Base-by-base conservation (phyloP, 2,329 filamentous ascomycete species). In the Microthyrium microscopicum region DNA sequence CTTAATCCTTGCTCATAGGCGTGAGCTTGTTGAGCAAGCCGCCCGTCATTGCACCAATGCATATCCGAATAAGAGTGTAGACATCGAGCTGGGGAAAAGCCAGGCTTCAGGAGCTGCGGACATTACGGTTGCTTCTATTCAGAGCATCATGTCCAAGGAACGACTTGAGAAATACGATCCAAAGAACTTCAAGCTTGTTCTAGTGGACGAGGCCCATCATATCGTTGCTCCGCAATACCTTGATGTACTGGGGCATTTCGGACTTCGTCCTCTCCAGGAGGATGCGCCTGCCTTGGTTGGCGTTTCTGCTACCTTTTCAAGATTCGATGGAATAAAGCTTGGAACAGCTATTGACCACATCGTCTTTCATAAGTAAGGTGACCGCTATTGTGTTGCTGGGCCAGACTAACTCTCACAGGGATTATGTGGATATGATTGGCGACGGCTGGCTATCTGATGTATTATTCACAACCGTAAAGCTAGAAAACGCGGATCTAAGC, bases 121-220 rank as follows among this genome's bases (percentile, higher is more conserved):
- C 53, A 94, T 98, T 44, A 94, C 87, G 6, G 68, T 98, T 33
- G 89, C 87, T 28, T 94, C 87, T 21, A 68, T 98, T 22, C 75
- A 78, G 47, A 94, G 82, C 52, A 73, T 98, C 44, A 71, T 66
- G 5, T 91, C 81, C 4, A 70, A 71, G 9, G 70, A 76, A 33
- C 70, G 89, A 2, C 65, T 95, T n/a, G 49, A 54, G 22, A 94
- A 93, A 49, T 95, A 87, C 46, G 71, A 91, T 42, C 79, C 84
- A 0, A 54, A 53, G 0, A 62, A 61, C 5, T 95, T 87, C 62
- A 98, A 98, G 55, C 70, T 98, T 0, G 61, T 98, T 0, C 66
- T 98, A 3, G 87, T 98, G 4, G 89, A 98, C 42, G 89, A 98
- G 56, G 89, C 87, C 4, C 89, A 98, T 52, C 89, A 98, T 54